These are phyloP conservation scores for Aurantiochytrium sp. DNA, from an alignment of 108 stramenopile genomes.

Conservation along the genomic window DNA sequence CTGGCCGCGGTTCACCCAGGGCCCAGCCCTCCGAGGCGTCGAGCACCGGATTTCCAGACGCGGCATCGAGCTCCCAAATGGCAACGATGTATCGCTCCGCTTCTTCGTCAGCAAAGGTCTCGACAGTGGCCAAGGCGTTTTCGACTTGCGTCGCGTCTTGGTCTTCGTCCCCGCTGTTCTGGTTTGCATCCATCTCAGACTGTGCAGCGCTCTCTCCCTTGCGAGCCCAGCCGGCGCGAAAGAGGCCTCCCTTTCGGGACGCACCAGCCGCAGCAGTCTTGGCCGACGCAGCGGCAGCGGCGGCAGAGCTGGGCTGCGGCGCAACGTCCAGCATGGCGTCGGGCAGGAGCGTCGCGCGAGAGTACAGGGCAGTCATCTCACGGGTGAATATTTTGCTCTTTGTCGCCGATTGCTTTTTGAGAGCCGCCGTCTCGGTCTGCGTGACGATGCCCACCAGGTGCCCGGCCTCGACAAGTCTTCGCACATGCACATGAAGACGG, in stretches of 20 bases:
- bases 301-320: no score
- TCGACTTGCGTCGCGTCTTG: not conserved
- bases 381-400: not conserved
- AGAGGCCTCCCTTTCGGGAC: no score
- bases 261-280: no score
- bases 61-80: not conserved
- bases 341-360: not conserved
- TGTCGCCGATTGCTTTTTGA: not conserved
- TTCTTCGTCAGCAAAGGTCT: not conserved
- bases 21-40: not conserved
- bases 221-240: no score
- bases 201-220: no score
- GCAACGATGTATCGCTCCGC: not conserved
- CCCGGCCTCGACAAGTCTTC: not conserved
- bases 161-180: not conserved
- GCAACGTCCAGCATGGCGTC: not conserved
- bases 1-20: not conserved
- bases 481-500: not conserved
- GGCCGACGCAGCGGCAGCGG: no score
- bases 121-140: not conserved
- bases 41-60: not conserved
- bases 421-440: slow-evolving; percentile 24
- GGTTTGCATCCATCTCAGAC: not conserved
- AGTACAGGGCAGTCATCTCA: not conserved
- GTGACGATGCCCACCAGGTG: not conserved